Evolutionary conservation across 129 eudicot species (phyloP), one percentile per base, ranked within the genome.

Genomic region (Pulicaria dysenterica): DNA sequence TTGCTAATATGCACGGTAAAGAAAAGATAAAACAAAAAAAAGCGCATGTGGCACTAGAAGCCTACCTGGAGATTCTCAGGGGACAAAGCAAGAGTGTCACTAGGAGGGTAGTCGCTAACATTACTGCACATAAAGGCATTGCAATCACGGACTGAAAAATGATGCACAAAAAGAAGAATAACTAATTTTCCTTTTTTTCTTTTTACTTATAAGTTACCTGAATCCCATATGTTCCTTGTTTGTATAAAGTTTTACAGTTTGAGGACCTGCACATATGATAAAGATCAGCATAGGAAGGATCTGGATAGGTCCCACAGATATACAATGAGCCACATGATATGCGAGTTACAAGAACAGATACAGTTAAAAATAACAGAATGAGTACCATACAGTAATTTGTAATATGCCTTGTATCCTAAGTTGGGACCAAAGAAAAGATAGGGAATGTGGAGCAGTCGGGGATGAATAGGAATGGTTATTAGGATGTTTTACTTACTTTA

Each of bases 141-240:
- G 53, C 47, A 60, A 70, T 77, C 24, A 79, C 39, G 19, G 12
- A 34, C 42, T 7, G 31, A 34, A 15, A 56, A 39, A 64, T 38
- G 45, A 65, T 72, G 46, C 36, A 8, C 43, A n/a, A 38, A n/a
- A 6, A 47, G 16, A 9, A n/a, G 5, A 19, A 60, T 40, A 45
- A 34, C 13, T n/a, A 66, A 59, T 40, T 38, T 24, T 2, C 31
- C 1, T 24, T 24, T 24, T 24, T 24, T 24, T 24, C 31, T 24
- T 24, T 24, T 59, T 48, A 56, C 53, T 4, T 37, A 58, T 3
- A 77, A 53, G 41, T 73, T 86, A 90, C 98, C 98, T 94, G 56
- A 94, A 94, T 57, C 98, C 98, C 95, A 94, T 94, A 63, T 94
- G 96, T 77, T 94, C 96, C 90, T 69, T 90, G 88, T 94, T 94